phyloP scores from a whole-genome alignment of 2,329 filamentous ascomycete genomes.

The Hypoxylon sp. region DNA sequence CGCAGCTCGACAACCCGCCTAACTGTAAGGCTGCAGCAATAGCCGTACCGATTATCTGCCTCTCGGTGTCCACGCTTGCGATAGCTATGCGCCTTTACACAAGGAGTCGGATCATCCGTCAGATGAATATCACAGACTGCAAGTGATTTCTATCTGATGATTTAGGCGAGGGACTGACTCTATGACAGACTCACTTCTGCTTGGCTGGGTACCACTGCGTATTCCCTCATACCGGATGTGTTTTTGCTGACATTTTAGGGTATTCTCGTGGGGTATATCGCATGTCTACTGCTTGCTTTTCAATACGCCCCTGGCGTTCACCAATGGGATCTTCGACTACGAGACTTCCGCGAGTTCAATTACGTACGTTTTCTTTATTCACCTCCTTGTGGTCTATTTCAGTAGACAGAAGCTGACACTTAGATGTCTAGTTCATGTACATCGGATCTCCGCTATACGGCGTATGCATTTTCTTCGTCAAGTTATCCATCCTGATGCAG shows the following conservation, averaged over 20 bases:
- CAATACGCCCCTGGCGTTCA: background rate
- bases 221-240: background rate
- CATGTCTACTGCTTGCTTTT: background rate
- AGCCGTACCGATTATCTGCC: background rate
- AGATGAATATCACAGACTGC: background rate
- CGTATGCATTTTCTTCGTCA: background rate
- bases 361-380: background rate
- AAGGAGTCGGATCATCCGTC: background rate
- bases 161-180: background rate
- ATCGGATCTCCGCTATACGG: background rate
- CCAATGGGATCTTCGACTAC: background rate
- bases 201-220: background rate
- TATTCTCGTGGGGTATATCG: background rate
- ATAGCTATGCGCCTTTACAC: background rate
- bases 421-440: background rate
- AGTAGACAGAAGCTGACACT: background rate
- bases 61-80: background rate
- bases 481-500: background rate
- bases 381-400: background rate
- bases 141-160: background rate
- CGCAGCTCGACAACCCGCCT: constrained; percentile 1
- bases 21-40: background rate
- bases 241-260: background rate
- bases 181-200: background rate
- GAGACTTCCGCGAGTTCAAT: background rate